Evolutionary conservation across 257 asterid species (phyloP).

Genomic region (Solanum ossicruentum): DNA sequence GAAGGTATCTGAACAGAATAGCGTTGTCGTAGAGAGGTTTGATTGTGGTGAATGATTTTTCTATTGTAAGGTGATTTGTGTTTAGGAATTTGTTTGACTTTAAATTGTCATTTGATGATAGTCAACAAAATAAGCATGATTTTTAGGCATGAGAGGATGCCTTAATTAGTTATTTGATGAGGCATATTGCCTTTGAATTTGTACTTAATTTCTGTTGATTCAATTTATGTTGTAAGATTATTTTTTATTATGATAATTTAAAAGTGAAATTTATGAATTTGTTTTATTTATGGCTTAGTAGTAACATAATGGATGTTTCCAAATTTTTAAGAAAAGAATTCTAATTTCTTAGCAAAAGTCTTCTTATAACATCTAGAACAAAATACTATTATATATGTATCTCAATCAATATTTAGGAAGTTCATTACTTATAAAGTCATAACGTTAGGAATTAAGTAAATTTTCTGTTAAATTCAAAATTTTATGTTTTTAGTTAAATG

Average conservation of each 20-base stretch:
- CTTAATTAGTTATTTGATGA: neutral
- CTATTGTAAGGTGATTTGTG: neutral
- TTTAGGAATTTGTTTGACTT: neutral
- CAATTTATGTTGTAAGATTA: neutral
- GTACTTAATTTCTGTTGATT: neutral
- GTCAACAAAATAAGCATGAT: neutral
- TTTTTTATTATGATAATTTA: neutral
- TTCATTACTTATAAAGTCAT: neutral
- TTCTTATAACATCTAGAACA: neutral
- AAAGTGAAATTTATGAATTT: neutral
- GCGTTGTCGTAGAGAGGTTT: neutral
- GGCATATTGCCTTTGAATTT: neutral
- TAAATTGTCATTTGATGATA: neutral
- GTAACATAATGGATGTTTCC: neutral
- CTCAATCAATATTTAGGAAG: no score
- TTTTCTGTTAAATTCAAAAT: no score
- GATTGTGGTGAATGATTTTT: neutral
- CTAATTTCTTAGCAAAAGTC: neutral
- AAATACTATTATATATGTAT: no score
- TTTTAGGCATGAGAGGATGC: neutral
- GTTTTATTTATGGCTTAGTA: neutral
- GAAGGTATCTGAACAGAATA: neutral
- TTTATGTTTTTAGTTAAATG: no score
- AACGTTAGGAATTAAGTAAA: neutral
- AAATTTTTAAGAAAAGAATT: no score